Conservation (phyloP, 208 protist genomes). For the Acanthamoeba healyi region DNA sequence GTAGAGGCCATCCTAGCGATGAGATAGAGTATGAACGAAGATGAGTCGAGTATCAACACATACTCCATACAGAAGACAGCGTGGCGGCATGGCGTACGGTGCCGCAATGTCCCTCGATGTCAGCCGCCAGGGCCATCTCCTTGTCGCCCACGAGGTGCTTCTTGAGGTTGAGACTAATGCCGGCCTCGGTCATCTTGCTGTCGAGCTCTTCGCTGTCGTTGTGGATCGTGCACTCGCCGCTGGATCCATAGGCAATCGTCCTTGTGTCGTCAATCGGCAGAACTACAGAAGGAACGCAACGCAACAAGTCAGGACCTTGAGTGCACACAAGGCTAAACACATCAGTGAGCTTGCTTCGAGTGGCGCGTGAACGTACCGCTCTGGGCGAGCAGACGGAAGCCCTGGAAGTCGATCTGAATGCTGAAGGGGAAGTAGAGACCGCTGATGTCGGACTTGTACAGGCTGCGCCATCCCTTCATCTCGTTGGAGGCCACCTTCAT, state of each 20-base stretch:
- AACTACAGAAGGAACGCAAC: not conserved
- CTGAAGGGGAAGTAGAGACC: slow-evolving; percentile 71
- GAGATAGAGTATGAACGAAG: no score
- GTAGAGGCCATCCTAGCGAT: slow-evolving; percentile 62
- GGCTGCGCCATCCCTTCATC: slow-evolving; percentile 55
- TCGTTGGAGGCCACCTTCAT: slow-evolving; percentile 76
- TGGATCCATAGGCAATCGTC: slow-evolving; percentile 62
- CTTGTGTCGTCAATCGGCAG: slow-evolving; percentile 68
- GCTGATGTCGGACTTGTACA: slow-evolving; percentile 35
- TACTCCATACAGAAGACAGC: not conserved
- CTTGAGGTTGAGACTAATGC: slow-evolving; percentile 74
- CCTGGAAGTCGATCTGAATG: slow-evolving; percentile 76
- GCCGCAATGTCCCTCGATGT: slow-evolving; percentile 71
- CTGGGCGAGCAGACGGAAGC: slow-evolving; percentile 68
- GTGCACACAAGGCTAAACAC: not conserved
- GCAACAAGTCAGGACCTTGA: not conserved
- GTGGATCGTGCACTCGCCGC: slow-evolving; percentile 48
- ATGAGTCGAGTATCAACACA: not conserved
- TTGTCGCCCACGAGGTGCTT: slow-evolving; percentile 73
- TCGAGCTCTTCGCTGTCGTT: slow-evolving; percentile 68
- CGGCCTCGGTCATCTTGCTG: slow-evolving; percentile 66
- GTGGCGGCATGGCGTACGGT: not conserved
- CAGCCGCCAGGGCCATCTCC: slow-evolving; percentile 38
- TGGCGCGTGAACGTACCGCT: no score
- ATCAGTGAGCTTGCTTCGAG: not conserved